Base-by-base conservation (phyloP, 768 basidiomycete species). In the Rhizopogon roseolus region DNA sequence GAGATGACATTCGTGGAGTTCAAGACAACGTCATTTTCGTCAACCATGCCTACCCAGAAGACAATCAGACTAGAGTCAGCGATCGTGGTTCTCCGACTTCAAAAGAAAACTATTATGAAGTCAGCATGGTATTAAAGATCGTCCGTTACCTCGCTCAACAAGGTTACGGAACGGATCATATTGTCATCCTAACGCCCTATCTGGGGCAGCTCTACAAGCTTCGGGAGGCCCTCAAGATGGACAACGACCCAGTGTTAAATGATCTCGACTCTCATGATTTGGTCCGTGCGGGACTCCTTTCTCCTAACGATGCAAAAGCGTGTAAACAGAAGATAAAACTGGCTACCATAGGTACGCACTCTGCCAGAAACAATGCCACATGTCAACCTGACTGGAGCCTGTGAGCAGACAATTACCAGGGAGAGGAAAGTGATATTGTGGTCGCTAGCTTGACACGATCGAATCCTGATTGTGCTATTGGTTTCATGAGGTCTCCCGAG, bases 341-440 rank as follows among this genome's bases (percentile, higher is more conserved):
- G 0, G 78, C 83, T 0, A 86, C 84, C 0, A 84, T 86, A 10
- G 84, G 84, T 82, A 56, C 16, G 68, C 52, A 52, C 10, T 28
- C 27, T 25, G 34, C 13, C 6, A 32, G 7, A 32, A 46, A 10
- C 13, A n/a, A 46, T n/a, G 2, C 44, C 43, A 34, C 11, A 34
- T 2, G 32, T 49, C 1, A 3, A 22, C 32, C 51, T 45, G 28
- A 46, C 42, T 53, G n/a, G 13, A 42, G 22, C 22, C 22, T 22
- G 22, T 3, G 22, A 22, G 6, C 49, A 84, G 84, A 85, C 58
- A 86, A 86, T 61, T 85, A 84, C 54, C 84, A 86, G 60, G 84
- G 84, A n/a, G 84, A 86, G 60, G 83, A 85, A 62, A 79, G 79
- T 49, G 78, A 85, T 45, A 79, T 86, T 43, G 81, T 85, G 39